Percentiles rank a stretch among this genome's conserved stretches.
These are phyloP conservation scores for Carex sylvatica DNA, from an alignment of 202 grass and related monocot genomes.

Conservation along the genomic window DNA sequence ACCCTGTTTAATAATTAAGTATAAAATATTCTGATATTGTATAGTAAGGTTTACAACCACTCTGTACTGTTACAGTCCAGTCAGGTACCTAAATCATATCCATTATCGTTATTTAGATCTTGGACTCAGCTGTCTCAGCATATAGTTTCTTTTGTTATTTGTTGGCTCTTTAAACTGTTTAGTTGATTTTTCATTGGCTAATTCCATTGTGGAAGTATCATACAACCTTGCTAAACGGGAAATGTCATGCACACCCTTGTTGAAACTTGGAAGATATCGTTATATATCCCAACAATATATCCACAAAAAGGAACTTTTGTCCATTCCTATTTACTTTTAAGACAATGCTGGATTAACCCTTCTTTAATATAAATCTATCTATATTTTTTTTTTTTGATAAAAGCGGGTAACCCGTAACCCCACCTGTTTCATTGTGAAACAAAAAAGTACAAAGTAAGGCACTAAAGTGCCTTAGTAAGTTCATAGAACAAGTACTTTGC, in stretches of 20 bases:
- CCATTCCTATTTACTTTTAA: not conserved
- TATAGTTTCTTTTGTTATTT: not conserved
- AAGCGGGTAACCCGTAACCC: no score
- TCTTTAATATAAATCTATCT: not conserved
- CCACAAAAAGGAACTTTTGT: not conserved
- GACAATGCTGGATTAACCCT: not conserved
- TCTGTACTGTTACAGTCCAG: not conserved
- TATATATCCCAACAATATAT: not conserved
- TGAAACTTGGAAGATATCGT: not conserved
- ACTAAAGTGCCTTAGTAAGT: no score
- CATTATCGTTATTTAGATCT: not conserved
- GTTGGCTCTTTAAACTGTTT: not conserved
- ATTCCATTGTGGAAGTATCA: not conserved
- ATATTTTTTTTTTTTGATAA: no score
- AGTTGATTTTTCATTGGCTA: not conserved
- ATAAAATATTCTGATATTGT: not conserved
- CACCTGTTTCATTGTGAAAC: no score
- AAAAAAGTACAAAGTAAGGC: no score
- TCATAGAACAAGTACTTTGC: no score
- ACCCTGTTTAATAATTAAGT: not conserved
- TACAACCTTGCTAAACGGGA: not conserved
- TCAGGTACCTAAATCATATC: not conserved
- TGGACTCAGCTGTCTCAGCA: not conserved
- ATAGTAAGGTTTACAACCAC: not conserved
- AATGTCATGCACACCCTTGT: not conserved